phyloP scores from a whole-genome alignment of 2,329 filamentous ascomycete species.

The Phialophora expanda region DNA sequence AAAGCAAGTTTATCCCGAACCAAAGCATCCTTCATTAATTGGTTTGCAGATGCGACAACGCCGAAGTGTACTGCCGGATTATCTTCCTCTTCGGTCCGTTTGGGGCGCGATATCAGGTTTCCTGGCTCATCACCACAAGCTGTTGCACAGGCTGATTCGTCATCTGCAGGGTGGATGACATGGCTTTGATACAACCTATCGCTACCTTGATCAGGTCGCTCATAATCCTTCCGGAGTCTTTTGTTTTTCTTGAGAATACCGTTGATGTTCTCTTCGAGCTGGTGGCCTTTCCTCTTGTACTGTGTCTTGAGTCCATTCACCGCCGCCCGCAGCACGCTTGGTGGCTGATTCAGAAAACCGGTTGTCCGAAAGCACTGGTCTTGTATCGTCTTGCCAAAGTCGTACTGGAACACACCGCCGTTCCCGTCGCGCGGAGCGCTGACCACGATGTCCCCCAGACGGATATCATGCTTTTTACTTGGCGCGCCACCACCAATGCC shows the following conservation, averaged over 20 bases:
- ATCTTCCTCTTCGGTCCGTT: constrained; percentile 17
- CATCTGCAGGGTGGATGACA: constrained; percentile 22
- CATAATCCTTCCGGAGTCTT: not conserved
- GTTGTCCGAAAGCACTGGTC: constrained; percentile 32
- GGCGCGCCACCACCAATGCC: constrained; percentile 49
- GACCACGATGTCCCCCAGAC: constrained; percentile 44
- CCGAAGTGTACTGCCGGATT: constrained; percentile 45
- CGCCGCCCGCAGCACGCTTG: constrained; percentile 30
- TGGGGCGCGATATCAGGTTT: not conserved
- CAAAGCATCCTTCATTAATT: constrained; percentile 36
- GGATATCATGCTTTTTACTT: constrained; percentile 41
- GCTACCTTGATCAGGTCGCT: constrained; percentile 14
- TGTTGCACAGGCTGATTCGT: not conserved
- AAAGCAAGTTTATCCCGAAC: constrained; percentile 27
- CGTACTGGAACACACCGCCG: constrained; percentile 42
- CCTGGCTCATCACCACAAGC: not conserved
- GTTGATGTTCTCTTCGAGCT: not conserved
- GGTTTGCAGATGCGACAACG: constrained; percentile 40
- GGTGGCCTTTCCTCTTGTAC: constrained; percentile 21
- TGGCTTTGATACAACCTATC: constrained; percentile 29
- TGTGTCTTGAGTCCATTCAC: constrained; percentile 15
- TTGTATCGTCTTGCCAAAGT: constrained; percentile 39
- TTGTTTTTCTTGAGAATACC: not conserved
- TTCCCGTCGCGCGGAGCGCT: constrained; percentile 31
- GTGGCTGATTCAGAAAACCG: constrained; percentile 34